These are phyloP conservation scores for Thalassiosira livingstoniorum DNA, from an alignment of 352 stramenopile genomes.

Conservation along the genomic window DNA sequence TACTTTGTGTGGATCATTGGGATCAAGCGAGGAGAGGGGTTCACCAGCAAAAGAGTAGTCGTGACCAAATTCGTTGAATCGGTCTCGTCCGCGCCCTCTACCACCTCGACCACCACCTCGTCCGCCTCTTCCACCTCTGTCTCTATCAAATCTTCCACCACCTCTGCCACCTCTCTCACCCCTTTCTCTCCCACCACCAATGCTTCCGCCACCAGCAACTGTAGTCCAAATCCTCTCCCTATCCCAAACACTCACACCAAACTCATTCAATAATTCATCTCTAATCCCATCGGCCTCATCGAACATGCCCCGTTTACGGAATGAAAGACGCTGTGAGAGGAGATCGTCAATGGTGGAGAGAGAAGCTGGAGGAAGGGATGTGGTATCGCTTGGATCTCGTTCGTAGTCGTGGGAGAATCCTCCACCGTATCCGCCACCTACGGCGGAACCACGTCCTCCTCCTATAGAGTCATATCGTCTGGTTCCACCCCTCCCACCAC, in stretches of 20 bases:
- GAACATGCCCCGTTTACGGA: constrained; percentile 59
- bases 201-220: background rate
- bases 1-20: constrained; percentile 57
- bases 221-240: constrained; percentile 66
- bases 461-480: no score
- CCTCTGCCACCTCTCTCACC: constrained; percentile 22
- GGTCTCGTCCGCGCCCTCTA: constrained; percentile 30
- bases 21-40: constrained; percentile 41
- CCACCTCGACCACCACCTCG: constrained; percentile 37
- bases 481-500: background rate
- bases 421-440: background rate
- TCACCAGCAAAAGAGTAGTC: constrained; percentile 67
- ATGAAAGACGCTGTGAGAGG: constrained; percentile 48
- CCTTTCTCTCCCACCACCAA: constrained; percentile 9
- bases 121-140: constrained; percentile 21
- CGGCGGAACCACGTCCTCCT: constrained; percentile 11
- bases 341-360: constrained; percentile 53
- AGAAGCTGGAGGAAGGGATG: constrained; percentile 45
- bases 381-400: constrained; percentile 39
- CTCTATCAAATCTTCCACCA: constrained; percentile 15
- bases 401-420: constrained; percentile 40
- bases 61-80: constrained; percentile 75
- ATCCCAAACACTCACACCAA: constrained; percentile 71
- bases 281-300: constrained; percentile 71
- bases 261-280: constrained; percentile 61